Percentiles rank a stretch among this genome's conserved stretches.
Conservation (phyloP, 176 grass and related monocot genomes). For the Typha latifolia region DNA sequence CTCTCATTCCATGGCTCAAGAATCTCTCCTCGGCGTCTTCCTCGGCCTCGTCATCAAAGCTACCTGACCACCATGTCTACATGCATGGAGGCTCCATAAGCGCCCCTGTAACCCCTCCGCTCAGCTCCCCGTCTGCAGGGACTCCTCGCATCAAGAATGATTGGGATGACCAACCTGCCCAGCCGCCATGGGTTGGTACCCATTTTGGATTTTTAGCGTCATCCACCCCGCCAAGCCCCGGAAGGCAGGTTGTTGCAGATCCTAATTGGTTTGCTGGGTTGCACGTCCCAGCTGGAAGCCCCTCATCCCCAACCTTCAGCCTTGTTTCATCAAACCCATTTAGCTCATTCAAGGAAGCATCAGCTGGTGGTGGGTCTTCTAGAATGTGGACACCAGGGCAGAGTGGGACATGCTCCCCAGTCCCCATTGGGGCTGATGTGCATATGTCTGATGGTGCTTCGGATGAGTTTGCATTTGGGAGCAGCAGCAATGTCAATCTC, state of each 20-base stretch:
- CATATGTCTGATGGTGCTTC: conserved; percentile 9
- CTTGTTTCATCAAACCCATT: conserved; percentile 18
- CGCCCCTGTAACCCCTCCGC: conserved; percentile 26
- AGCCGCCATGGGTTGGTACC: background rate
- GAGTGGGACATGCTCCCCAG: conserved; percentile 21
- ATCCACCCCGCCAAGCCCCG: conserved; percentile 20
- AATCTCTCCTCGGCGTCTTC: conserved; percentile 20
- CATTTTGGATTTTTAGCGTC: background rate
- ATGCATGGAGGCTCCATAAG: conserved; percentile 22
- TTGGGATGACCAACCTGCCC: conserved; percentile 5
- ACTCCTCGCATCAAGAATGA: conserved; percentile 2
- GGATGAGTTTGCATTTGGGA: conserved; percentile 19
- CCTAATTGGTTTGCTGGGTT: conserved; percentile 4
- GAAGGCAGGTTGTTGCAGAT: background rate
- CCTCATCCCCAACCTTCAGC: conserved; percentile 21
- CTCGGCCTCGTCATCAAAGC: conserved; percentile 14
- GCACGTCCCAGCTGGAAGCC: conserved; percentile 2
- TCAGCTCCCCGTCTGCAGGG: conserved; percentile 12
- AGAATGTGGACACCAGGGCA: conserved; percentile 24
- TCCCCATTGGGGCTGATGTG: conserved; percentile 9
- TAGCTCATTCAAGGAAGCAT: background rate
- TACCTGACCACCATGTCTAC: conserved; percentile 9
- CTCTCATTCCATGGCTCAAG: conserved; percentile 22
- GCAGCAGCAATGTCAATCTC: background rate
- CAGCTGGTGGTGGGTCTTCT: conserved; percentile 2